Conservation (phyloP, 176 grass and related monocot genomes). For the Thinopyrum elongatum region DNA sequence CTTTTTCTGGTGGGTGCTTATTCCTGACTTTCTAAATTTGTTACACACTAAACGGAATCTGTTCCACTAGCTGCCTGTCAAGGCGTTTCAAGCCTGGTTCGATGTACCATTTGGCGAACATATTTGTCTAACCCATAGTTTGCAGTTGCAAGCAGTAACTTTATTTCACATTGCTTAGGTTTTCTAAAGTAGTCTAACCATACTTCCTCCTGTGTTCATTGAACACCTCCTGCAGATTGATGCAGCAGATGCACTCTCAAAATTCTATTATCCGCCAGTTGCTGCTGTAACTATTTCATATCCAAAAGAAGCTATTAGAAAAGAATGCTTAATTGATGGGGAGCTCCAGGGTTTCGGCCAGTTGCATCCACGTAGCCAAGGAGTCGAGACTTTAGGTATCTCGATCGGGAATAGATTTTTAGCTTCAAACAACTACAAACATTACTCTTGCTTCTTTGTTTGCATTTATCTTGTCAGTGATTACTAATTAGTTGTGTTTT, state of each 20-base stretch:
- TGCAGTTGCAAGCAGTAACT: neutral
- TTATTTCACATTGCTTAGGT: neutral
- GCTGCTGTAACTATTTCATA: slow-evolving; percentile 95
- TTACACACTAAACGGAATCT: neutral
- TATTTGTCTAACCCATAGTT: neutral
- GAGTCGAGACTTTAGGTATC: slow-evolving; percentile 89
- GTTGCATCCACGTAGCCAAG: slow-evolving; percentile 92
- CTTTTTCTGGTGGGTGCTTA: neutral
- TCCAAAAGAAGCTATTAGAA: slow-evolving; percentile 75
- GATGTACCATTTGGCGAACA: neutral
- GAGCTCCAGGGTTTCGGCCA: slow-evolving; percentile 92
- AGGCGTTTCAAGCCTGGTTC: neutral
- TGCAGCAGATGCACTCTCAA: slow-evolving; percentile 81
- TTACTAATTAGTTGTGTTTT: neutral
- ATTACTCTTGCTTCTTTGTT: neutral
- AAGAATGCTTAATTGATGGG: slow-evolving; percentile 84
- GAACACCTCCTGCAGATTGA: slow-evolving; percentile 44
- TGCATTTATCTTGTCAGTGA: slow-evolving; percentile 1
- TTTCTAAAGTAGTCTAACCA: slow-evolving; percentile 2
- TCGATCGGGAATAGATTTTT: slow-evolving; percentile 1
- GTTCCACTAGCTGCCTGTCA: neutral
- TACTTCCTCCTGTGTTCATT: slow-evolving; percentile 18
- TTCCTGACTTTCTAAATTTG: neutral
- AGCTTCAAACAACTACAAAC: neutral
- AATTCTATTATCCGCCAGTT: slow-evolving; percentile 93